Conservation (phyloP, 805 yeast species). For the Yarrowia sp. region DNA sequence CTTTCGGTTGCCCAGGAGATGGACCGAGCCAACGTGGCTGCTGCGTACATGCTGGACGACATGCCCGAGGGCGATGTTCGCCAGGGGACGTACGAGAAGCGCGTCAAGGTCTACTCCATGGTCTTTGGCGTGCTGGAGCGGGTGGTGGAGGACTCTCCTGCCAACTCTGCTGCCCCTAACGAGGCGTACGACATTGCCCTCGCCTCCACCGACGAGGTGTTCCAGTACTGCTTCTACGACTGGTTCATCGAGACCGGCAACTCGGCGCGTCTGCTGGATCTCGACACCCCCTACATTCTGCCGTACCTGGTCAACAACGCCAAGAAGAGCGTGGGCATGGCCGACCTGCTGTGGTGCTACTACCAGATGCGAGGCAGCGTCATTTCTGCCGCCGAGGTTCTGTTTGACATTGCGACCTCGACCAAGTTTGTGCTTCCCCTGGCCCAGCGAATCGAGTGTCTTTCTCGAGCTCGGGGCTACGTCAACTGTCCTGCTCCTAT, state of each 20-base stretch:
- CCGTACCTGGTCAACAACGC: slow-evolving; percentile 60
- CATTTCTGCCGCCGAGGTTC: slow-evolving; percentile 78
- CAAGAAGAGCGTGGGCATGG: slow-evolving; percentile 60
- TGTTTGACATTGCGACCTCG: slow-evolving; percentile 70
- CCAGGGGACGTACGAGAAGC: slow-evolving; percentile 49
- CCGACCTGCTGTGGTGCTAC: slow-evolving; percentile 84
- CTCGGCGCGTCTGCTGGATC: slow-evolving; percentile 70
- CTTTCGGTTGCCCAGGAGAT: slow-evolving; percentile 69
- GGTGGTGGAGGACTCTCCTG: slow-evolving; percentile 54
- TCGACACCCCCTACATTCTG: slow-evolving; percentile 77
- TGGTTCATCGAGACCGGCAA: slow-evolving; percentile 83
- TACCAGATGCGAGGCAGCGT: slow-evolving; percentile 78
- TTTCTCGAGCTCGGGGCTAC: slow-evolving; percentile 90
- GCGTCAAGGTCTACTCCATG: slow-evolving; percentile 62
- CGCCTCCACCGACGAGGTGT: slow-evolving; percentile 71
- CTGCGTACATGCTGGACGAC: slow-evolving; percentile 55
- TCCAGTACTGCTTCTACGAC: slow-evolving; percentile 88
- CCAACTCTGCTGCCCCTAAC: slow-evolving; percentile 47
- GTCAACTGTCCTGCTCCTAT: slow-evolving; percentile 83
- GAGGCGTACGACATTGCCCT: slow-evolving; percentile 69
- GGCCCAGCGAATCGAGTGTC: slow-evolving; percentile 75
- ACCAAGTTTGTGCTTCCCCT: slow-evolving; percentile 62
- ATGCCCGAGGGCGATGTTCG: slow-evolving; percentile 51
- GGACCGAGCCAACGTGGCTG: slow-evolving; percentile 60
- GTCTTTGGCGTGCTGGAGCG: slow-evolving; percentile 72